Evolutionary conservation across 2,329 filamentous ascomycete species (phyloP), one percentile per base, ranked within the genome.

Genomic region (Daldinia eschscholtzii): DNA sequence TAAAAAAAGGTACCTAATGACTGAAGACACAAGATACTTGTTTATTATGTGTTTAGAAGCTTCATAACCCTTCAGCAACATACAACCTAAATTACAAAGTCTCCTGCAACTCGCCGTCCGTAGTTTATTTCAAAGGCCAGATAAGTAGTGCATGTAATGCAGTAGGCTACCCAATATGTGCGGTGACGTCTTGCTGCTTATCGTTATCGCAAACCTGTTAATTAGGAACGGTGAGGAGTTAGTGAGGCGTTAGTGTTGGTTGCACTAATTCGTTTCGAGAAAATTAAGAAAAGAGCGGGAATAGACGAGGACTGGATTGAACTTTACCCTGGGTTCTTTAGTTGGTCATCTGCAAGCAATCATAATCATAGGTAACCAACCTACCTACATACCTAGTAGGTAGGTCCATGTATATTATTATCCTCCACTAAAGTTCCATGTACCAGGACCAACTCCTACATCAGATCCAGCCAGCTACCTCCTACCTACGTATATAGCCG

Each of bases 341-440:
- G 30, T 41, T 41, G 23, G 39, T 15, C 65, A 58, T 68, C 57
- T 68, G 62, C 58, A 65, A 61, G 61, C 61, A 61, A 64, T 65
- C 44, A n/a, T 56, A 35, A 58, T 37, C 50, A 58, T 13, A 23
- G 20, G 20, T 23, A 23, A 23, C 20, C 20, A 30, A 26, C 28
- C 39, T 37, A 37, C 35, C 30, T 33, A 33, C 9, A 33, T 6
- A 33, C 30, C 30, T 33, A 33, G 30, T 35, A 35, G 3, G 33
- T 35, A 35, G 7, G 7, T 33, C 4, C 28, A 30, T 30, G 10
- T 37, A 37, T 39, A 39, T 39, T 18, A 46, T 28, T 18, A 37
- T 57, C 53, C 62, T 64, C 55, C 56, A 69, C 42, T 64, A 69
- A 68, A 37, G 67, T 66, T 66, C 44, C 56, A 33, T 28, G 61